Evolutionary conservation across 129 eudicot genomes (phyloP), one percentile per base, ranked within the genome.

Genomic region (Arctium minus): DNA sequence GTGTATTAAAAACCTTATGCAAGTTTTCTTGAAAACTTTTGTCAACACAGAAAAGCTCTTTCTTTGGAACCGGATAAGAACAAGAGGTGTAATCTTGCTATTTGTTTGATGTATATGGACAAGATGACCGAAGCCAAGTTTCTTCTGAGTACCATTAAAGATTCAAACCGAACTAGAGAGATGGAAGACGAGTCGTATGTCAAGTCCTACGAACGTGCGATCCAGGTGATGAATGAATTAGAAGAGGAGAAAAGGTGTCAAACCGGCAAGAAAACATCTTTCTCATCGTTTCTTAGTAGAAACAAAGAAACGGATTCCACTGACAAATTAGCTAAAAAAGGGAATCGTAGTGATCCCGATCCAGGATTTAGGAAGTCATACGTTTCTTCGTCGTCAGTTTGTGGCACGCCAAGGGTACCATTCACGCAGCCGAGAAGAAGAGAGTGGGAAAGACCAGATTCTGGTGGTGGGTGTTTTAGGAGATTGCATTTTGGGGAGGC

Each of bases 1-100:
- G 31, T 60, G 11, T 50, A 30, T 73, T 15, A 22, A 73, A n/a
- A 53, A 74, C 50, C 10, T 44, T 17, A 48, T 8, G 29, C 27
- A 56, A 7, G 8, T 13, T 76, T 76, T 48, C 27, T 18, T 33
- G 36, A 37, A 35, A 33, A 30, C 35, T 1, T 72, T 33, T 73
- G 50, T 10, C 18, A 9, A 74, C 72, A 72, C 92, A 93, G 99
- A 72, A 93, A 95, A 90, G 97, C 94, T 27, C 90, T 93, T 68
- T 89, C 92, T 2, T 76, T 91, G 79, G 97, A 95, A 68, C 87
- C 88, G 4, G 99, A 95, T 75, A 95, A 88, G 91, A 95, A 95
- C 87, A 95, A 89, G 87, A 92, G 88, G 77, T 92, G 97, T 83
- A 95, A 95, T 89, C 84, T 95, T 36, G 97, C 99, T 2, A 81